These are phyloP conservation scores for Hymenoscyphus linearis DNA, from an alignment of 2,329 filamentous ascomycete genomes.

Conservation along the genomic window DNA sequence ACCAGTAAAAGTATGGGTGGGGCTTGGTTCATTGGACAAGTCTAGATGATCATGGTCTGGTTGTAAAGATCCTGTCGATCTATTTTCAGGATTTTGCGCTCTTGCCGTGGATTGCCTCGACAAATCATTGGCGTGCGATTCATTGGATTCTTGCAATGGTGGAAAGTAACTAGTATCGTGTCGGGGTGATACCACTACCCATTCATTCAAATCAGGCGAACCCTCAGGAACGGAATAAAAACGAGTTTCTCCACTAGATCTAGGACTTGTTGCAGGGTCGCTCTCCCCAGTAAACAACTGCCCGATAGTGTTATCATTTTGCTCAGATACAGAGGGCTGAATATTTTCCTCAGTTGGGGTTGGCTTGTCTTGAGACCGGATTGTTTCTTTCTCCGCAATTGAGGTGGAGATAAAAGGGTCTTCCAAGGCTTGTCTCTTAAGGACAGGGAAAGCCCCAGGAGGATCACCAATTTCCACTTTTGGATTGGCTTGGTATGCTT, in stretches of 20 bases:
- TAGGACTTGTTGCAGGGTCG: constrained; percentile 14
- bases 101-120: background rate
- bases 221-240: constrained; percentile 19
- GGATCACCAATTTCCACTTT: constrained; percentile 12
- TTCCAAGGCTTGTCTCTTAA: constrained; percentile 33
- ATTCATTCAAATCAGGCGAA: constrained; percentile 14
- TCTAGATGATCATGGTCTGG: background rate
- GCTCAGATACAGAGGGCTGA: background rate
- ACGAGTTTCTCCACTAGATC: constrained; percentile 21
- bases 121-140: background rate
- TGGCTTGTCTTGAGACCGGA: constrained; percentile 26
- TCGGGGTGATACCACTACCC: constrained; percentile 21
- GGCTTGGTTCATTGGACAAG: background rate
- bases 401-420: constrained; percentile 34
- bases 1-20: background rate
- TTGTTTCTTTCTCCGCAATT: constrained; percentile 36
- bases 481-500: constrained; percentile 15
- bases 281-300: background rate
- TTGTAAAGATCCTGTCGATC: background rate
- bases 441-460: constrained; percentile 31
- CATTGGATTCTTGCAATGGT: background rate
- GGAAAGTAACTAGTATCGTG: background rate
- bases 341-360: constrained; percentile 1
- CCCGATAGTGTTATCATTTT: background rate
- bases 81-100: background rate